phyloP scores from a whole-genome alignment of 768 basidiomycete genomes.

The Suillus tomentosus region DNA sequence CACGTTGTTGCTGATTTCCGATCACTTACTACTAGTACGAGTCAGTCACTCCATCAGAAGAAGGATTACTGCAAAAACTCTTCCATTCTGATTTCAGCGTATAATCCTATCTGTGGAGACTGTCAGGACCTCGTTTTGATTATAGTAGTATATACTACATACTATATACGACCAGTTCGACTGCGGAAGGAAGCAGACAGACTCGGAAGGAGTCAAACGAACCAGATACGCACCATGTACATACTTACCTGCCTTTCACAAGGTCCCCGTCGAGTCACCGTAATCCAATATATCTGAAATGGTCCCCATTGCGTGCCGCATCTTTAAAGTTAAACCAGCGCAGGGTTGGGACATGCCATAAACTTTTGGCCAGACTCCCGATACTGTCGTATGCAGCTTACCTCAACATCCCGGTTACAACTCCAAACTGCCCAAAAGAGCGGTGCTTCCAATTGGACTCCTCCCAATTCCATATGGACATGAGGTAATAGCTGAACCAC shows the following conservation, averaged over 20 bases:
- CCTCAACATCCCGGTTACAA: not conserved
- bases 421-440: not conserved
- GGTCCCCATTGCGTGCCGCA: not conserved
- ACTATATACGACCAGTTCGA: not conserved
- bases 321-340: not conserved
- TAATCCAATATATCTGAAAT: conserved; percentile 9
- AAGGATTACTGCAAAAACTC: not conserved
- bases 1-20: not conserved
- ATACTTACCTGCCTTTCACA: conserved; percentile 2
- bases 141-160: not conserved
- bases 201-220: not conserved
- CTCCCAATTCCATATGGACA: not conserved
- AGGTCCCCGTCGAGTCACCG: conserved; percentile 3
- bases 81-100: conserved; percentile 6
- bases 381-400: not conserved
- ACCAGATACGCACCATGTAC: not conserved
- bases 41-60: not conserved
- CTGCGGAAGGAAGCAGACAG: not conserved
- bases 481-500: not conserved
- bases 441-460: not conserved
- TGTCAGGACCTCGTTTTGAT: conserved; percentile 4
- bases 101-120: conserved; percentile 3
- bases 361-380: not conserved
- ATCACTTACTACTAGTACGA: not conserved
- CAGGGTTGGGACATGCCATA: not conserved